Evolutionary conservation across 2,329 filamentous ascomycete species (phyloP).

Genomic region (Cytospora mali): DNA sequence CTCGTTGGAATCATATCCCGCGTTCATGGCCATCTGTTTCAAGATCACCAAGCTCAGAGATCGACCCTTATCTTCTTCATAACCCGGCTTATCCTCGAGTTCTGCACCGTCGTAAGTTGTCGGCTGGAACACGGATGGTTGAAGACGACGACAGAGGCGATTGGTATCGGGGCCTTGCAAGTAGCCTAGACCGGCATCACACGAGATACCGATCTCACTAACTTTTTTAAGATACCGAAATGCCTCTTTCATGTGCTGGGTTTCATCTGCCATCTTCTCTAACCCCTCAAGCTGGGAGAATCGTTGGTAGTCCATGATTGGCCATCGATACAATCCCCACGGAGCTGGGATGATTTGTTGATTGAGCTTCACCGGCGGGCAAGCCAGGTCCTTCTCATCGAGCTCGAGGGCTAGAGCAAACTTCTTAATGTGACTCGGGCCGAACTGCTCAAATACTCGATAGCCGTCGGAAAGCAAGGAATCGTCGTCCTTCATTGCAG

Average conservation of each 20-base stretch:
- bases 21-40: slow-evolving; percentile 42
- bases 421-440: slow-evolving; percentile 55
- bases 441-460: slow-evolving; percentile 63
- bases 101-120: slow-evolving; percentile 4
- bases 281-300: slow-evolving; percentile 62
- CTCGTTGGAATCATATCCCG: slow-evolving; percentile 39
- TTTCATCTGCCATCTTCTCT: slow-evolving; percentile 66
- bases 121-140: slow-evolving; percentile 24
- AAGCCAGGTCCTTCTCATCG: slow-evolving; percentile 52
- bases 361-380: slow-evolving; percentile 58
- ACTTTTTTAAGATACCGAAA: slow-evolving; percentile 59
- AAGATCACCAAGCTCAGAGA: slow-evolving; percentile 32
- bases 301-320: slow-evolving; percentile 58
- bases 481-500: slow-evolving; percentile 31
- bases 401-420: slow-evolving; percentile 72
- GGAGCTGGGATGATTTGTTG: slow-evolving; percentile 59
- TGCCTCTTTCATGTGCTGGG: slow-evolving; percentile 59
- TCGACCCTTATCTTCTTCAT: background rate
- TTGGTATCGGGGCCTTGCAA: slow-evolving; percentile 59
- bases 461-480: slow-evolving; percentile 52
- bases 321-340: slow-evolving; percentile 69
- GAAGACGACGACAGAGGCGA: background rate
- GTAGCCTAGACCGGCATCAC: slow-evolving; percentile 70
- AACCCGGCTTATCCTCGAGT: background rate
- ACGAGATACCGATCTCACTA: slow-evolving; percentile 65